Conservation (phyloP, 192 early-diverging fungal genomes). For the Coemansia brasiliensis region DNA sequence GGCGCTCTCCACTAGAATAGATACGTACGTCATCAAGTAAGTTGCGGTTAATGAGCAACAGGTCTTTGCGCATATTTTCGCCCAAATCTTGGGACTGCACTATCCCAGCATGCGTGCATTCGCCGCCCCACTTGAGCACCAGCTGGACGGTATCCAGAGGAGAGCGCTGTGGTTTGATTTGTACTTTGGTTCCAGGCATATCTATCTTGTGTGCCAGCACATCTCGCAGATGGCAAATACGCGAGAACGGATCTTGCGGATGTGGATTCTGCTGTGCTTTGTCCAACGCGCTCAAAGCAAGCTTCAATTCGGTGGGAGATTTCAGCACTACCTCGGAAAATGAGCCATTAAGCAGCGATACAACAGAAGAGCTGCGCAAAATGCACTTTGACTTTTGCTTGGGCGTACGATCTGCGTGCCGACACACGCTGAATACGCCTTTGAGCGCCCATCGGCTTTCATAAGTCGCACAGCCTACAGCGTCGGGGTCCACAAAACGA, state of each 20-base stretch:
- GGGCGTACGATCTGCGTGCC: constrained; percentile 95
- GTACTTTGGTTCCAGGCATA: constrained; percentile 89
- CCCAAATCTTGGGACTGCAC: constrained; percentile 91
- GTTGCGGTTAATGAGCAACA: constrained; percentile 83
- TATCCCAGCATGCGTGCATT: constrained; percentile 91
- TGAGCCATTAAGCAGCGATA: constrained; percentile 66
- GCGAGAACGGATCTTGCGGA: constrained; percentile 34
- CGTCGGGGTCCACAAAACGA: constrained; percentile 59
- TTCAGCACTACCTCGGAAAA: constrained; percentile 82
- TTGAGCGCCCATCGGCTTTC: constrained; percentile 92
- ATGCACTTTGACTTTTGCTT: constrained; percentile 96
- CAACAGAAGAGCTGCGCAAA: constrained; percentile 70
- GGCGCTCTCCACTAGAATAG: constrained; percentile 81
- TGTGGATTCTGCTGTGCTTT: constrained; percentile 52
- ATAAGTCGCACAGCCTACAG: constrained; percentile 47
- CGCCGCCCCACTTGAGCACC: constrained; percentile 96
- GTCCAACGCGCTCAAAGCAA: constrained; percentile 70
- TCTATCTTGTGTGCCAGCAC: constrained; percentile 80
- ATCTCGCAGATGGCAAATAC: constrained; percentile 66
- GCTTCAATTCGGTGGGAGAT: constrained; percentile 44
- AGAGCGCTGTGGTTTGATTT: constrained; percentile 75
- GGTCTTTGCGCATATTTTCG: constrained; percentile 88
- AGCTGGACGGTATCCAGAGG: constrained; percentile 70
- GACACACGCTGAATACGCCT: constrained; percentile 87
- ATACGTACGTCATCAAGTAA: constrained; percentile 86